A percentile compares a stretch with the other conserved stretches of the same genome.
phyloP scores from a whole-genome alignment of 2,329 filamentous ascomycete species.

The Grosmannia huntii region DNA sequence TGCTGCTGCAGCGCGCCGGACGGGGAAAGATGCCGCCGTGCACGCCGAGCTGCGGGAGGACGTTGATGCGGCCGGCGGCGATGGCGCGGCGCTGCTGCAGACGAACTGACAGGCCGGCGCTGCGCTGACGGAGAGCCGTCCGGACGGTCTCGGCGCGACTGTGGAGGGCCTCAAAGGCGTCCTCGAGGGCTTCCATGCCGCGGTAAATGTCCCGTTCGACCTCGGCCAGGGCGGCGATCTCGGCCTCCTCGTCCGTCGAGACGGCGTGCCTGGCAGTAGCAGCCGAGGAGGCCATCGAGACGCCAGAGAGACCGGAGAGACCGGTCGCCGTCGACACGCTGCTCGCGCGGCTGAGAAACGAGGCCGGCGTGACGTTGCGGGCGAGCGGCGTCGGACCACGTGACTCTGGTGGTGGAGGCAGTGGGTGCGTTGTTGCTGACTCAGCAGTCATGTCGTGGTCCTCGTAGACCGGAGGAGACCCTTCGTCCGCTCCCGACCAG shows the following conservation, averaged over 20 bases:
- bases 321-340: constrained; percentile 20
- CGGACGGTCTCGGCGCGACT: constrained; percentile 71
- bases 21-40: neutral
- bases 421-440: no score
- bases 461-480: no score
- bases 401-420: constrained; percentile 14
- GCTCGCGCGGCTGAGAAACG: neutral
- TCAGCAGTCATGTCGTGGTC: no score
- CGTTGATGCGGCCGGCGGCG: constrained; percentile 31
- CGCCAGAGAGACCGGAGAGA: constrained; percentile 28
- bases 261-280: constrained; percentile 50
- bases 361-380: constrained; percentile 40
- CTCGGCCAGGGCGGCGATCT: constrained; percentile 80
- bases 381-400: constrained; percentile 22
- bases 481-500: constrained; percentile 81
- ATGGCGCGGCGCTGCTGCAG: constrained; percentile 40
- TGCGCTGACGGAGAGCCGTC: constrained; percentile 65
- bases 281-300: constrained; percentile 33
- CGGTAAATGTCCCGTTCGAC: constrained; percentile 86
- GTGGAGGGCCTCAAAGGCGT: constrained; percentile 88
- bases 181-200: constrained; percentile 88
- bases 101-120: constrained; percentile 59
- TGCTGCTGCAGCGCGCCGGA: neutral
- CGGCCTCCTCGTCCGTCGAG: constrained; percentile 84
- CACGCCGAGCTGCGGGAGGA: constrained; percentile 30